phyloP scores from a whole-genome alignment of 2,329 filamentous ascomycete species.

The Verticillium dahliae region DNA sequence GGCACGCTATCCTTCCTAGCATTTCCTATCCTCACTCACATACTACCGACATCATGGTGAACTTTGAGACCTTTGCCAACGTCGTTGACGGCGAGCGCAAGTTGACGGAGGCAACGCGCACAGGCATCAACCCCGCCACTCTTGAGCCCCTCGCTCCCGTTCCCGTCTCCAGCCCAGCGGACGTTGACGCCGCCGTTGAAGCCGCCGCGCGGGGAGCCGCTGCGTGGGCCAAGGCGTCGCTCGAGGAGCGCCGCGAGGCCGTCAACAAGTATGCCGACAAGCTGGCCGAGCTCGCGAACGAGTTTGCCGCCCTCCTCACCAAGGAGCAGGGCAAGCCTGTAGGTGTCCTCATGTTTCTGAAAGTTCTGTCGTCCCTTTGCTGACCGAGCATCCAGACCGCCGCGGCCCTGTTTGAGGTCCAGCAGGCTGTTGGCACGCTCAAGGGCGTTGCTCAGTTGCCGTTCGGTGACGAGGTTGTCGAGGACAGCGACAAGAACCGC shows the following conservation, averaged over 20 bases:
- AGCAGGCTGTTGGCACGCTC: conserved; percentile 7
- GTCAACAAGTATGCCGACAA: conserved; percentile 14
- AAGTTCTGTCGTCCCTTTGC: too few relatives aligned
- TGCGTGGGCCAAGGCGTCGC: conserved; percentile 31
- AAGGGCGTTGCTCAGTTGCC: conserved; percentile 4
- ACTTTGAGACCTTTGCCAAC: conserved; percentile 40
- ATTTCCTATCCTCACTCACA: background rate
- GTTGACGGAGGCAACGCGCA: conserved; percentile 34
- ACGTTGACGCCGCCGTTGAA: conserved; percentile 43
- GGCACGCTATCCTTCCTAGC: background rate
- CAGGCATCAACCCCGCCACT: conserved; percentile 44
- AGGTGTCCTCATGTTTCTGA: background rate
- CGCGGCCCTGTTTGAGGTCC: conserved; percentile 5
- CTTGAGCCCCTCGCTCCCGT: conserved; percentile 41
- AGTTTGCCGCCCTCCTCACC: conserved; percentile 9
- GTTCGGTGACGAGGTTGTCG: conserved; percentile 9
- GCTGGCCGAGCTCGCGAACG: conserved; percentile 8
- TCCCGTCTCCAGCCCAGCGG: conserved; percentile 37
- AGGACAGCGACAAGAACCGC: conserved; percentile 18
- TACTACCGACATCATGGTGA: conserved; percentile 18
- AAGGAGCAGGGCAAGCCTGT: conserved; percentile 17
- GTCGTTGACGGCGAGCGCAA: conserved; percentile 42
- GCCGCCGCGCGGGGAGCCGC: conserved; percentile 40
- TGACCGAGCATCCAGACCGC: background rate
- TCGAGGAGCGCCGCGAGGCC: conserved; percentile 20